Evolutionary conservation across 2,329 filamentous ascomycete species (phyloP).

Genomic region (Ophiosphaerella korrae): DNA sequence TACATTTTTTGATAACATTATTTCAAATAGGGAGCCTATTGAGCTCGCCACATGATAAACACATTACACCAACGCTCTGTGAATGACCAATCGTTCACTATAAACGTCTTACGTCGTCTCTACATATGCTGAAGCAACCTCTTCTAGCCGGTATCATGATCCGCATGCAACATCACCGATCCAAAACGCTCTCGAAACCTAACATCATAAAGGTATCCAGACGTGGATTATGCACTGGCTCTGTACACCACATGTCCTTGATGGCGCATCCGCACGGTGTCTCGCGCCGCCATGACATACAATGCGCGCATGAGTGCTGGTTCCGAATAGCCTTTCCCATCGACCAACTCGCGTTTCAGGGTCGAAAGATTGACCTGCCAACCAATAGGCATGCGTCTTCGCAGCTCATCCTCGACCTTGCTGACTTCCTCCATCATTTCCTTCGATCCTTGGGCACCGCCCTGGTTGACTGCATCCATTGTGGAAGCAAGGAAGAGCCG

Average conservation of each 20-base stretch:
- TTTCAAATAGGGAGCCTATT: too few species aligned
- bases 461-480: constrained; percentile 96
- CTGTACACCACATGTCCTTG: constrained; percentile 50
- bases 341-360: constrained; percentile 86
- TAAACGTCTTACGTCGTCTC: too few species aligned
- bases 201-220: too few species aligned
- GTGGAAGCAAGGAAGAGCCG: constrained; percentile 94
- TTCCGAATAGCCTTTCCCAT: constrained; percentile 88
- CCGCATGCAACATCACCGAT: not conserved
- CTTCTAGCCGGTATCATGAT: not conserved
- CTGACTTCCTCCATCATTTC: constrained; percentile 89
- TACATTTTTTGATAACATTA: too few species aligned
- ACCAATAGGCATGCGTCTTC: constrained; percentile 85
- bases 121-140: not conserved
- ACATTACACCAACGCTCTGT: too few species aligned
- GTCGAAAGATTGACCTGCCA: constrained; percentile 93
- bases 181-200: too few species aligned
- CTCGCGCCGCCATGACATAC: constrained; percentile 82
- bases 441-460: constrained; percentile 75
- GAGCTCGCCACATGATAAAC: too few species aligned
- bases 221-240: constrained; percentile 17
- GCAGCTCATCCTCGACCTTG: constrained; percentile 87
- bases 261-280: constrained; percentile 82
- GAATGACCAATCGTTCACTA: too few species aligned
- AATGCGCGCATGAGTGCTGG: constrained; percentile 82